Evolutionary conservation across 495 filamentous ascomycete species (phyloP).

Genomic region (Rhizodiscina lignyota): DNA sequence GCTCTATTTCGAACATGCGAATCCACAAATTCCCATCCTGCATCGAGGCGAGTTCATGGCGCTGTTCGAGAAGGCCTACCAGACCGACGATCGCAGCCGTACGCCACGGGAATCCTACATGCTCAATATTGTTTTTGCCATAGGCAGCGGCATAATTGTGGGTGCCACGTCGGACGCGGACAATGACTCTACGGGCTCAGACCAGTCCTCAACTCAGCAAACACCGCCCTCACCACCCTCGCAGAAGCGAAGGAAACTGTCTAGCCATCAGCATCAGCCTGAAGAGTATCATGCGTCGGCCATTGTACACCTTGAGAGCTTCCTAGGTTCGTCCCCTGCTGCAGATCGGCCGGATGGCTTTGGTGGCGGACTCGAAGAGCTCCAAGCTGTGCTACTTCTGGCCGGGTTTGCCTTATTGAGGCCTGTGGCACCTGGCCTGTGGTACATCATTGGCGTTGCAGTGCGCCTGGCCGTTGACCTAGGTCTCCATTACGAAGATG

Average conservation of each 20-base stretch:
- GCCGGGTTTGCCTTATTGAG: constrained; percentile 82
- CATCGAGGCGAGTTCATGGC: constrained; percentile 76
- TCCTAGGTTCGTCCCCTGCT: constrained; percentile 49
- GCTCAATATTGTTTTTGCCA: constrained; percentile 95
- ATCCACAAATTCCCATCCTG: constrained; percentile 86
- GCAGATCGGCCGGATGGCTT: constrained; percentile 39
- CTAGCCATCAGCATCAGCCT: constrained; percentile 60
- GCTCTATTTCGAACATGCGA: constrained; percentile 89
- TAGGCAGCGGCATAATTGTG: constrained; percentile 84
- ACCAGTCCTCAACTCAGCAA: constrained; percentile 6
- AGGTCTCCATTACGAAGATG: constrained; percentile 85
- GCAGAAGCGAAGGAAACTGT: constrained; percentile 33
- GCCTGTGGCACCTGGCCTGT: constrained; percentile 82
- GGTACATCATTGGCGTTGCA: constrained; percentile 94
- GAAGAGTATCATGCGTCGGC: constrained; percentile 95
- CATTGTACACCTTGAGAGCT: constrained; percentile 78
- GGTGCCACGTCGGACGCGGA: constrained; percentile 34
- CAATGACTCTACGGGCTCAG: constrained; percentile 19
- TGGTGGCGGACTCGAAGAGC: constrained; percentile 71
- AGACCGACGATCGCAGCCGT: constrained; percentile 45
- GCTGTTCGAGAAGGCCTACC: constrained; percentile 66
- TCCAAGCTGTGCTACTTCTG: constrained; percentile 79
- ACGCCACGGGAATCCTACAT: constrained; percentile 77
- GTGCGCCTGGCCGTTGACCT: constrained; percentile 81
- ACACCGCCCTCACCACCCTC: constrained; percentile 20